Conservation (phyloP, 2,329 filamentous ascomycete species). For the Epichloe elymi region DNA sequence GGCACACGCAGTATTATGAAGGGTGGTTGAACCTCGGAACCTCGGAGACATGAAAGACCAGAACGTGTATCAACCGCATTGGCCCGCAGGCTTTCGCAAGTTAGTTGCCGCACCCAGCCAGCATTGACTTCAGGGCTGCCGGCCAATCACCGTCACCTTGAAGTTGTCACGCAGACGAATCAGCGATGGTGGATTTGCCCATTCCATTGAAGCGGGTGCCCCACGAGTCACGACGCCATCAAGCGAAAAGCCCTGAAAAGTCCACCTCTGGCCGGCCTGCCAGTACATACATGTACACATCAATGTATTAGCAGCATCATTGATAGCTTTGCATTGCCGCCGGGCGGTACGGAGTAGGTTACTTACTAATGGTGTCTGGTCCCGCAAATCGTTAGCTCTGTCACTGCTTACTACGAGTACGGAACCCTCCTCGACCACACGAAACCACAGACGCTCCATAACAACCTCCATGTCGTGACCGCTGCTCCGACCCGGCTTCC, state of each 20-base stretch:
- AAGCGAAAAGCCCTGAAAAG: background rate
- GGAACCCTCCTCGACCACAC: background rate
- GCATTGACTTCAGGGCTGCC: background rate
- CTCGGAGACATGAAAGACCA: too few relatives aligned
- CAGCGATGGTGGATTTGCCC: background rate
- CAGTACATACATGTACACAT: too few relatives aligned
- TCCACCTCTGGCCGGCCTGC: too few relatives aligned
- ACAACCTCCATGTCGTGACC: constrained; percentile 1
- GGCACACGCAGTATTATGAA: too few relatives aligned
- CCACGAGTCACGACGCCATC: background rate
- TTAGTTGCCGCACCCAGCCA: background rate
- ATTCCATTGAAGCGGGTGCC: background rate
- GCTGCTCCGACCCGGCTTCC: constrained; percentile 9
- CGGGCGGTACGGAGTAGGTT: background rate
- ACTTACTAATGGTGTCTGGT: background rate
- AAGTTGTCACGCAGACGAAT: background rate
- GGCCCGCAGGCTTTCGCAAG: background rate
- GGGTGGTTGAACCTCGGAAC: too few relatives aligned
- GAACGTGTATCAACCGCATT: background rate
- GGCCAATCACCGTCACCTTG: background rate
- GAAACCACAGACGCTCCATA: constrained; percentile 2
- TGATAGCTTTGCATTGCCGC: background rate
- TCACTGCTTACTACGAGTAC: background rate
- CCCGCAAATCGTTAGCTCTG: background rate
- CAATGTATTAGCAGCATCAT: too few relatives aligned